These are phyloP conservation scores for Lentinula aciculospora DNA, from an alignment of 768 basidiomycete genomes.

Conservation along the genomic window DNA sequence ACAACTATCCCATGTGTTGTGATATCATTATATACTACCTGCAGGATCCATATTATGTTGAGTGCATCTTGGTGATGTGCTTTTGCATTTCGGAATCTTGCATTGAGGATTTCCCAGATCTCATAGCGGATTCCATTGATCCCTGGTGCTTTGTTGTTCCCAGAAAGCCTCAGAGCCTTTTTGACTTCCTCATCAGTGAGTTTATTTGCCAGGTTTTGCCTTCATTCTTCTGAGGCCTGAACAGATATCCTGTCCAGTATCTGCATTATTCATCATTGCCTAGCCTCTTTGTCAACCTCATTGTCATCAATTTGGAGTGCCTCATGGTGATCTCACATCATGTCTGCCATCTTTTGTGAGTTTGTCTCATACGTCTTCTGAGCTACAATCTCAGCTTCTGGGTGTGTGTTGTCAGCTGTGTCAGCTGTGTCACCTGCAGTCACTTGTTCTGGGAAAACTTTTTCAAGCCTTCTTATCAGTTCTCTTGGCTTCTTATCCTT, in stretches of 20 bases:
- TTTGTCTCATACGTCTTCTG: neutral
- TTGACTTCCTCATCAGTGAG: slow-evolving; percentile 5
- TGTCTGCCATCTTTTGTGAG: neutral
- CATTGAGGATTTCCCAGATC: slow-evolving; percentile 7
- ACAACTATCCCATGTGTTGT: slow-evolving; percentile 6
- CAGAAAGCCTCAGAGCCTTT: slow-evolving; percentile 2
- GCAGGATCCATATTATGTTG: slow-evolving; percentile 6
- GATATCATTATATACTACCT: slow-evolving; percentile 11
- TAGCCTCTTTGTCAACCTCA: neutral
- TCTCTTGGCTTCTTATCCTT: slow-evolving; percentile 10
- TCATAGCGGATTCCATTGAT: slow-evolving; percentile 17
- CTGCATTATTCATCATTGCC: neutral
- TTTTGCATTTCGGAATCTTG: neutral
- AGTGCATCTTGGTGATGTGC: slow-evolving; percentile 4
- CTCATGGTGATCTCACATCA: neutral
- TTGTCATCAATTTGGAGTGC: neutral
- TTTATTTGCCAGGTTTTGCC: neutral
- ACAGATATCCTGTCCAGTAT: neutral
- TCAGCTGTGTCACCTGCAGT: slow-evolving; percentile 24
- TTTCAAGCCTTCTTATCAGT: slow-evolving; percentile 7
- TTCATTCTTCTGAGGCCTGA: neutral
- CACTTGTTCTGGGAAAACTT: slow-evolving; percentile 17
- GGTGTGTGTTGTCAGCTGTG: slow-evolving; percentile 23
- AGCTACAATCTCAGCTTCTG: slow-evolving; percentile 10
- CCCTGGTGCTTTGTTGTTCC: slow-evolving; percentile 7